phyloP scores from a whole-genome alignment of 2,329 filamentous ascomycete genomes.

The Trichoderma arundinaceum region DNA sequence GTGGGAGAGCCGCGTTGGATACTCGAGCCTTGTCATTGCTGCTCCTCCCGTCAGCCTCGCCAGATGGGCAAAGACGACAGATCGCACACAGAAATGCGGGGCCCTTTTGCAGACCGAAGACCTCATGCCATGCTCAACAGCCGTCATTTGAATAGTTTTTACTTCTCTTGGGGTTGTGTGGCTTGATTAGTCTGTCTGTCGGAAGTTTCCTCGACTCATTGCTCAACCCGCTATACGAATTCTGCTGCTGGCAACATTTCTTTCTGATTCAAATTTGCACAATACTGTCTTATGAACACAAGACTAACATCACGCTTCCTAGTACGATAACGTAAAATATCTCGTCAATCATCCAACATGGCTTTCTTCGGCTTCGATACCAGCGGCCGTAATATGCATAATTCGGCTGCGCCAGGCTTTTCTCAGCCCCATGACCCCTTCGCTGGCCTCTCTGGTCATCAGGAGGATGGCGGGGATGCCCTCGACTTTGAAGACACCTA shows the following conservation, averaged over 20 bases:
- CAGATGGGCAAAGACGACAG: conserved; percentile 9
- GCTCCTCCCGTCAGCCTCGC: conserved; percentile 1
- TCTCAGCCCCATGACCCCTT: conserved; percentile 85
- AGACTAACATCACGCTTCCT: conserved; percentile 35
- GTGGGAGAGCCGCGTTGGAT: not conserved
- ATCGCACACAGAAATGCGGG: conserved; percentile 10
- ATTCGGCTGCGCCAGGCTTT: conserved; percentile 76
- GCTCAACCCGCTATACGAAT: too few relatives aligned
- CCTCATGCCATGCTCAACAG: not conserved
- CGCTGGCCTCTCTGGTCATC: conserved; percentile 73
- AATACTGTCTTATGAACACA: too few relatives aligned
- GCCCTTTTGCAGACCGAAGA: not conserved
- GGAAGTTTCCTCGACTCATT: too few relatives aligned
- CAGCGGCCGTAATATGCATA: conserved; percentile 59
- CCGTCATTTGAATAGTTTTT: not conserved
- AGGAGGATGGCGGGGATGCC: conserved; percentile 63
- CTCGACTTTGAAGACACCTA: conserved; percentile 96
- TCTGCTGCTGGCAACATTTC: not conserved
- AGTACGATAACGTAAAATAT: conserved; percentile 37
- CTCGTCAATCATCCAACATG: conserved; percentile 58
- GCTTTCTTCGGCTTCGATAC: conserved; percentile 92
- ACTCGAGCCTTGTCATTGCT: not conserved
- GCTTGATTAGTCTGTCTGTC: not conserved
- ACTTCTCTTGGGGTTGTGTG: not conserved
- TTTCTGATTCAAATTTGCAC: not conserved